Evolutionary conservation across 2,329 filamentous ascomycete species (phyloP).

Genomic region (Neoscytalidium dimidiatum): DNA sequence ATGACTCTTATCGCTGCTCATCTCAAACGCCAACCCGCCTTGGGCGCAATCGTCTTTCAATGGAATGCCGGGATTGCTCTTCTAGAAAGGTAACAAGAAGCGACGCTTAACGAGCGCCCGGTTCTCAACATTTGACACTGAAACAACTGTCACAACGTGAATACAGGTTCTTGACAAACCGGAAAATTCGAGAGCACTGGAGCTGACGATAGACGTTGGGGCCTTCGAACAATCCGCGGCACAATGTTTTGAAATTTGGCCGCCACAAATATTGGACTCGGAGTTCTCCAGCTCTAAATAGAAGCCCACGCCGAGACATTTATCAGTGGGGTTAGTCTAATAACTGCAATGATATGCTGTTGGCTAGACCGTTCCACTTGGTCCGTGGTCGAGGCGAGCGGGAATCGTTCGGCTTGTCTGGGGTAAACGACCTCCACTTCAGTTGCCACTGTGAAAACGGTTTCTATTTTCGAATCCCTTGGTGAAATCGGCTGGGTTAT

Average conservation of each 20-base stretch:
- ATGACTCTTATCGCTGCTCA: not conserved
- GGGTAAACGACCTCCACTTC: too few relatives aligned
- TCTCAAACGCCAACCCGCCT: not conserved
- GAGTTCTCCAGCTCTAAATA: not conserved
- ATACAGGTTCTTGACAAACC: not conserved
- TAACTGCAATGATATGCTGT: too few relatives aligned
- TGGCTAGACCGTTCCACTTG: too few relatives aligned
- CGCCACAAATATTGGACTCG: not conserved
- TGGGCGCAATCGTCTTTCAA: not conserved
- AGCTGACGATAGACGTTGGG: not conserved
- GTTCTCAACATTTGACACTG: not conserved
- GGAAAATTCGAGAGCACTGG: not conserved
- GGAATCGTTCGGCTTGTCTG: too few relatives aligned
- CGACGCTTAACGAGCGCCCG: not conserved
- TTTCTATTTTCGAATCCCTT: too few relatives aligned
- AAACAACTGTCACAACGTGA: not conserved
- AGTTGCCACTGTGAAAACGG: too few relatives aligned
- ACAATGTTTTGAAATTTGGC: not conserved
- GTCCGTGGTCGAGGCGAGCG: too few relatives aligned
- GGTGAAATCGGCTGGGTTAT: too few relatives aligned
- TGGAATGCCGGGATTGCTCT: not conserved
- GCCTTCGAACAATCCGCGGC: not conserved
- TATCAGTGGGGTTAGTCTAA: too few relatives aligned
- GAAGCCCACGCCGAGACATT: too few relatives aligned
- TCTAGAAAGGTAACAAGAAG: not conserved